Percentiles rank a stretch among this genome's conserved stretches.
phyloP scores from a whole-genome alignment of 805 yeast species.

The Candida cerambycidarum region DNA sequence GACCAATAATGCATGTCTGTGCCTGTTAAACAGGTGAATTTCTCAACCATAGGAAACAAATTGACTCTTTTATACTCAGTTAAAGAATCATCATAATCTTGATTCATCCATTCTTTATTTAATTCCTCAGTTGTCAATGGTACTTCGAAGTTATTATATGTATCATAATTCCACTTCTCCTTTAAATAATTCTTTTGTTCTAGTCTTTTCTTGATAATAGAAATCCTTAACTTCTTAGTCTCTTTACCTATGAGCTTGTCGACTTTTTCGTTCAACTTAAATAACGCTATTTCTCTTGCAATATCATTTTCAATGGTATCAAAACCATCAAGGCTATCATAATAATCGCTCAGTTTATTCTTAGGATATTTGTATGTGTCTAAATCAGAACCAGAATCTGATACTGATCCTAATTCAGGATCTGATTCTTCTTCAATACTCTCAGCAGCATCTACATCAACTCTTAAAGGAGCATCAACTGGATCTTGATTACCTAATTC shows the following conservation, averaged over 20 bases:
- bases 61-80: conserved; percentile 55
- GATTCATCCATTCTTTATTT: conserved; percentile 13
- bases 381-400: conserved; percentile 17
- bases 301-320: conserved; percentile 34
- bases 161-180: conserved; percentile 41
- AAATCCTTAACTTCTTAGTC: conserved; percentile 27
- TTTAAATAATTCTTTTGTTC: conserved; percentile 31
- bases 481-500: conserved; percentile 25
- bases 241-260: conserved; percentile 32
- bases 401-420: conserved; percentile 18
- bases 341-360: conserved; percentile 25
- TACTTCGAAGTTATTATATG: conserved; percentile 39
- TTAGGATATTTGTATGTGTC: conserved; percentile 13
- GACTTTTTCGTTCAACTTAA: conserved; percentile 32
- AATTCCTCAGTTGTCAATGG: conserved; percentile 23
- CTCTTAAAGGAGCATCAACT: conserved; percentile 23
- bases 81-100: conserved; percentile 42
- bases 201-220: conserved; percentile 33
- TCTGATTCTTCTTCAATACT: conserved; percentile 25
- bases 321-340: conserved; percentile 34
- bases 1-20: conserved; percentile 94
- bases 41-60: conserved; percentile 88
- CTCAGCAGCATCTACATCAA: conserved; percentile 24
- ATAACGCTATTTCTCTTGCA: conserved; percentile 31
- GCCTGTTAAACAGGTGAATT: conserved; percentile 72